A percentile compares a stretch with the other conserved stretches of the same genome.
Evolutionary conservation across 1,284 basidiomycete species (phyloP).

Genomic region (Malassezia japonica): DNA sequence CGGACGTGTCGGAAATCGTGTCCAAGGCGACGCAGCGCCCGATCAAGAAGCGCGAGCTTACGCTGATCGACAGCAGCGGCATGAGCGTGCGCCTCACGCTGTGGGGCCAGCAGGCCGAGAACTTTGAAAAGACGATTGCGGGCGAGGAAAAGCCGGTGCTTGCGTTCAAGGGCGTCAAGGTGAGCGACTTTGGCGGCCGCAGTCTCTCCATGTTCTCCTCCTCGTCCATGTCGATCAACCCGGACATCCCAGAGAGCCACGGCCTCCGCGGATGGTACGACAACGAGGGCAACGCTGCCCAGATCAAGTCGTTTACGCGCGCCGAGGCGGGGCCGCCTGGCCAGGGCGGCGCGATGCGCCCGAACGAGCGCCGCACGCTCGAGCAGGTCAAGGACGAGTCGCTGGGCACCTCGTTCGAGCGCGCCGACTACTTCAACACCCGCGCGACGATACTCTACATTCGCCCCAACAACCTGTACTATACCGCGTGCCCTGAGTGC

Average conservation of each 20-base stretch:
- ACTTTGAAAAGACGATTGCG: conserved; percentile 52
- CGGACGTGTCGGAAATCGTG: conserved; percentile 41
- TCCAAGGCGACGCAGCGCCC: conserved; percentile 45
- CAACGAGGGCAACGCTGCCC: conserved; percentile 29
- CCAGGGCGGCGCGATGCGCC: conserved; percentile 35
- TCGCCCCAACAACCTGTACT: conserved; percentile 73
- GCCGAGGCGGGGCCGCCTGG: conserved; percentile 44
- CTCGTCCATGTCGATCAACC: conserved; percentile 56
- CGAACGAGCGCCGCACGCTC: conserved; percentile 56
- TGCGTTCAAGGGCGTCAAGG: conserved; percentile 89
- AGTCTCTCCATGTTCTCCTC: conserved; percentile 63
- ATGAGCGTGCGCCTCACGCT: conserved; percentile 77
- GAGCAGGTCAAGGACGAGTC: conserved; percentile 72
- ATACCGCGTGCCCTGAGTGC: conserved; percentile 82
- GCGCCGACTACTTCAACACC: conserved; percentile 68
- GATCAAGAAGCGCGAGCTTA: conserved; percentile 49
- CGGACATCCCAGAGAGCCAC: conserved; percentile 79
- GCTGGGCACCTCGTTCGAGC: conserved; percentile 65
- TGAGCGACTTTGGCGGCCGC: conserved; percentile 81
- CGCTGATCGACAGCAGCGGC: conserved; percentile 72
- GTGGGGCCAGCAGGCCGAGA: conserved; percentile 92
- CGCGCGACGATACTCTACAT: conserved; percentile 82
- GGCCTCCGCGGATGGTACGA: conserved; percentile 76
- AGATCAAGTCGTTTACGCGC: conserved; percentile 49
- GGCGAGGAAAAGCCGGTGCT: conserved; percentile 42